These are phyloP conservation scores for Sequoiadendron giganteum DNA, from an alignment of 75 land plant genomes.

Conservation along the genomic window DNA sequence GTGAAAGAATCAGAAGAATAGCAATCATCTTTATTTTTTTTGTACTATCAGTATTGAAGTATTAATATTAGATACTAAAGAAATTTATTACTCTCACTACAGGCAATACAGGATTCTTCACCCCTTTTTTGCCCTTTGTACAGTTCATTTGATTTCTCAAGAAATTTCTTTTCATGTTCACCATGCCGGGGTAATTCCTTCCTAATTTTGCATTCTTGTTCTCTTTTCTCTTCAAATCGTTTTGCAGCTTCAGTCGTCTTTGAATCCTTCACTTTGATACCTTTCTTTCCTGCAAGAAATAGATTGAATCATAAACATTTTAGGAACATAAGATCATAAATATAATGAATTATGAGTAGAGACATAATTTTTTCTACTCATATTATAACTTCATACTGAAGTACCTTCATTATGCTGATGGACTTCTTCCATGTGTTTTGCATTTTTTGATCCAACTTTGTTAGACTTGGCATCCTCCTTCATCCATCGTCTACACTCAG, in stretches of 20 bases:
- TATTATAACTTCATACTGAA: background rate
- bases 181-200: slow-evolving; percentile 51
- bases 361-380: background rate
- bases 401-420: slow-evolving; percentile 43
- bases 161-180: slow-evolving; percentile 13
- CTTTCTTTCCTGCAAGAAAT: slow-evolving; percentile 68
- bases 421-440: slow-evolving; percentile 10
- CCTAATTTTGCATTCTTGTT: slow-evolving; percentile 67
- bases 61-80: no score
- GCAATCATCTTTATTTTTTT: no score
- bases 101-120: slow-evolving; percentile 11
- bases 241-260: slow-evolving; percentile 92
- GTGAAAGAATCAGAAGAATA: background rate
- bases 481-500: no score
- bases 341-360: background rate
- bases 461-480: no score
- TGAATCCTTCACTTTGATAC: slow-evolving; percentile 81
- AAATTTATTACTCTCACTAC: slow-evolving; percentile 12
- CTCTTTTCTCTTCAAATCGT: slow-evolving; percentile 62
- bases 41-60: no score
- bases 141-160: slow-evolving; percentile 25
- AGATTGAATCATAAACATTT: background rate
- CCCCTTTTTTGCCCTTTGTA: background rate
- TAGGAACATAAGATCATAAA: slow-evolving; percentile 6
- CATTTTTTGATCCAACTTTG: no score